Evolutionary conservation across 306 rosid genomes (phyloP).

Genomic region (Vigna angularis): DNA sequence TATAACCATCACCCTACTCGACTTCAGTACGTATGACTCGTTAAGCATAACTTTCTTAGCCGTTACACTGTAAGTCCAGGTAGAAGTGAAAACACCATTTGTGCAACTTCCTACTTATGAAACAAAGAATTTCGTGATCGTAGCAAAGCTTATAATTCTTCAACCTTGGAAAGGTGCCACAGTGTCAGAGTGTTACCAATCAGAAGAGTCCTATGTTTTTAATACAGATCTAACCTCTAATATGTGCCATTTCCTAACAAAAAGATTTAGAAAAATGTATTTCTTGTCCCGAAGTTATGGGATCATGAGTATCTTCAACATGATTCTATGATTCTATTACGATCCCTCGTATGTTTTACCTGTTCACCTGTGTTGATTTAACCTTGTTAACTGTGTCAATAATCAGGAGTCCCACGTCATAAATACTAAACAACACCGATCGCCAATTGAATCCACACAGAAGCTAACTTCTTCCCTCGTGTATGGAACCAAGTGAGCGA

Average conservation of each 20-base stretch:
- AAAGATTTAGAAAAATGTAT: not conserved
- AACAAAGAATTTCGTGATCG: not conserved
- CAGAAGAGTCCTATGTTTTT: not conserved
- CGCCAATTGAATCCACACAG: not conserved
- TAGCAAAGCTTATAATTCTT: too few species aligned
- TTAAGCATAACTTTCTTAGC: too few species aligned
- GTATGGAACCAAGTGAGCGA: not conserved
- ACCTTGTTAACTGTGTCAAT: not conserved
- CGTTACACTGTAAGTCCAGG: too few species aligned
- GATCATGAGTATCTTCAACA: not conserved
- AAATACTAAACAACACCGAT: not conserved
- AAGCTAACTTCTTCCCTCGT: constrained; percentile 2
- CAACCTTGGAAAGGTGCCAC: not conserved
- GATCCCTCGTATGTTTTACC: too few species aligned
- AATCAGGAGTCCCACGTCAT: not conserved
- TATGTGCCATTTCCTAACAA: not conserved
- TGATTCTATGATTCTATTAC: too few species aligned
- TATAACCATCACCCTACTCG: too few species aligned
- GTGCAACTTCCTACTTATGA: not conserved
- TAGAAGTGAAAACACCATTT: not conserved
- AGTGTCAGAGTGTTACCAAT: not conserved
- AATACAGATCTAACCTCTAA: not conserved
- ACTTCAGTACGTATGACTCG: too few species aligned
- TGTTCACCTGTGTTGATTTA: not conserved
- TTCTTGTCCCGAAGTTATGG: not conserved